Base-by-base conservation (phyloP, 371 early-diverging fungal species). In the Mucor indicus region DNA sequence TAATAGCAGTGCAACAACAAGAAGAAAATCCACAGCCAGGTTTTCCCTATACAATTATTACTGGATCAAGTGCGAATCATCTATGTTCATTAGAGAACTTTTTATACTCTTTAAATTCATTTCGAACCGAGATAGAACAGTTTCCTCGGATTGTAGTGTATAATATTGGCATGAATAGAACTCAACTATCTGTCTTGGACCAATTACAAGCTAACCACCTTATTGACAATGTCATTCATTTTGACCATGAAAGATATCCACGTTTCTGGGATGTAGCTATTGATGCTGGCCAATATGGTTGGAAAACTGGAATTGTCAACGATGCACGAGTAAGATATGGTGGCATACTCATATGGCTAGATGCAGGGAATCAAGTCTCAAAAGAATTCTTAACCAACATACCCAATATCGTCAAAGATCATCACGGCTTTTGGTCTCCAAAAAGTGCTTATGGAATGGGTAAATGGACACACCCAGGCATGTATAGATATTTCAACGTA, bases 251-350 rank as follows among this genome's bases (percentile, higher is more conserved):
- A 2, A 49, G 62, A 8, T 82, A 84, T 42, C 85, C 85, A 3
- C 53, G 57, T 19, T 84, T 84, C 33, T 84, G 85, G 85, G 70
- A 84, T 51, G 77, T 84, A 20, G 69, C 63, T 7, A 60, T 75
- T 30, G 67, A 67, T 15, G 70, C 78, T 10, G 85, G 85, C 32
- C 80, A 84, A 52, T 84, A 84, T 33, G 85, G 72, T 7, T 84
- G 85, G 85, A 84, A 84, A 48, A 72, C 80, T 1, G 85, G 85
- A 8, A 81, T 82, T 31, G 63, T 84, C 24, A 60, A 75, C 24
- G 83, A 84, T 53, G 77, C 80, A 3, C 62, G 77, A 0, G 49
- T 69, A 6, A 53, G 64, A 33, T 75, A 72, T 44, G 73, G 70
- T 10, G 83, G 82, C 1, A 41, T 71, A 2, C 33, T 82, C 2